Evolutionary conservation across 768 basidiomycete species (phyloP).

Genomic region (Panus rudis): DNA sequence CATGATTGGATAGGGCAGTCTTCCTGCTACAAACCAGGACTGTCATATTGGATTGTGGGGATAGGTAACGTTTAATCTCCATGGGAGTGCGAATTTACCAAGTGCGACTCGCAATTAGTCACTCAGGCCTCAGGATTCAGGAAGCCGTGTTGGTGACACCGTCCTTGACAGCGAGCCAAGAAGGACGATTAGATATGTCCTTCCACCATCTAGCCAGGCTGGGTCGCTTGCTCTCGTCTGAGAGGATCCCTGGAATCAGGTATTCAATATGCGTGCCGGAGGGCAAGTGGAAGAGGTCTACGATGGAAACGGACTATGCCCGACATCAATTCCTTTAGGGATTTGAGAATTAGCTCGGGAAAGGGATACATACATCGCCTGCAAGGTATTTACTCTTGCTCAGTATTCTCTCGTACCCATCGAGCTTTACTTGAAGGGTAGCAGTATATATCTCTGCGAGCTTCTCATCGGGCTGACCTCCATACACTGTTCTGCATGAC

Average conservation of each 20-base stretch:
- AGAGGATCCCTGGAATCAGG: constrained; percentile 25
- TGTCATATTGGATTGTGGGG: too few relatives aligned
- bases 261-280: constrained; percentile 27
- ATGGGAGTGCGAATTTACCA: too few relatives aligned
- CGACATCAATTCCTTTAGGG: too few relatives aligned
- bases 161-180: constrained; percentile 43
- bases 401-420: constrained; percentile 25
- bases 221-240: constrained; percentile 24
- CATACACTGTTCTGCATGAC: too few relatives aligned
- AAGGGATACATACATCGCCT: constrained; percentile 16
- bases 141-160: too few relatives aligned
- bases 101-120: too few relatives aligned
- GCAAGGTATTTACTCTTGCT: constrained; percentile 23
- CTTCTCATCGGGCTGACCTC: background rate
- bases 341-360: too few relatives aligned
- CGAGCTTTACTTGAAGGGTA: constrained; percentile 13
- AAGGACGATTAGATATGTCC: constrained; percentile 35
- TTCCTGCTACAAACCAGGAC: too few relatives aligned
- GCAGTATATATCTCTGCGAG: background rate
- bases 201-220: constrained; percentile 52
- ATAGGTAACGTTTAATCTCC: too few relatives aligned
- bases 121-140: too few relatives aligned
- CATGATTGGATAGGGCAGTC: too few relatives aligned
- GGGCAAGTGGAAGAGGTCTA: constrained; percentile 53
- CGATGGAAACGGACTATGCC: too few relatives aligned